Evolutionary conservation across 2,329 filamentous ascomycete genomes (phyloP).

Genomic region (Apiospora phragmitis): DNA sequence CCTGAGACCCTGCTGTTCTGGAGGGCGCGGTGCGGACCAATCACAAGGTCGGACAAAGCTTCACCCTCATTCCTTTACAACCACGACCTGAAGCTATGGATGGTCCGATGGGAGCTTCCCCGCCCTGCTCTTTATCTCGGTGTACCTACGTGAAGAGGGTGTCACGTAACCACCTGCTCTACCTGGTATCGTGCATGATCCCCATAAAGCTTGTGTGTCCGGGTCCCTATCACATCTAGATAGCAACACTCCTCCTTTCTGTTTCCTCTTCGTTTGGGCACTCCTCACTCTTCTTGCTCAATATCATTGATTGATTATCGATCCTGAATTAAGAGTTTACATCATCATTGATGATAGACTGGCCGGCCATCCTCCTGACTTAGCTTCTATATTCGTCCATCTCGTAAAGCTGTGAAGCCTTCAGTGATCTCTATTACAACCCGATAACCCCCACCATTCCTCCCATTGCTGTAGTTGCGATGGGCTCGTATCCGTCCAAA

Average conservation of each 20-base stretch:
- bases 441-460: neutral
- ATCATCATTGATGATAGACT: neutral
- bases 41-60: neutral
- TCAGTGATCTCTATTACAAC: neutral
- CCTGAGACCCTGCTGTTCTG: neutral
- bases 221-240: neutral
- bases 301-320: neutral
- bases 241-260: neutral
- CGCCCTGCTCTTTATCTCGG: neutral
- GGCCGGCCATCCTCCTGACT: neutral
- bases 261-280: neutral
- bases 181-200: neutral
- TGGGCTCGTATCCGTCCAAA: conserved; percentile 49
- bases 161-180: neutral
- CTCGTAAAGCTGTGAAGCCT: neutral
- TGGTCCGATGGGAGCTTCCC: neutral
- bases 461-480: conserved; percentile 23
- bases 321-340: neutral
- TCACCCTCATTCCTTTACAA: neutral
- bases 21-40: neutral
- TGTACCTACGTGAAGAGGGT: neutral
- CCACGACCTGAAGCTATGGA: neutral
- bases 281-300: neutral
- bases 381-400: neutral
- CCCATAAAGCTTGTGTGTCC: neutral